Evolutionary conservation across 2,329 filamentous ascomycete genomes (phyloP).

Genomic region (Penicillium sp.): DNA sequence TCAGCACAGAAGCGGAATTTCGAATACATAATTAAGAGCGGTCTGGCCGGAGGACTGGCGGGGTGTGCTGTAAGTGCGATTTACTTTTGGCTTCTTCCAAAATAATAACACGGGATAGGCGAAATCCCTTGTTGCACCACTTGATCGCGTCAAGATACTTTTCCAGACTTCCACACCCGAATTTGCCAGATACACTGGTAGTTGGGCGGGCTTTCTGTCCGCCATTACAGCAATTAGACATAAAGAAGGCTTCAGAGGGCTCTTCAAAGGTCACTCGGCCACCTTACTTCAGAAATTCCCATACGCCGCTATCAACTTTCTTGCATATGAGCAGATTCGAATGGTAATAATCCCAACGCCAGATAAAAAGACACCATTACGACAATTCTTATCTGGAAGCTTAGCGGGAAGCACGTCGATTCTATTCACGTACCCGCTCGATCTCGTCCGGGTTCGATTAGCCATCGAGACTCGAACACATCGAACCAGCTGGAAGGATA

Average conservation of each 20-base stretch:
- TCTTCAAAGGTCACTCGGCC: background rate
- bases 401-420: background rate
- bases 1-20: background rate
- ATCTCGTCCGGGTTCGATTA: background rate
- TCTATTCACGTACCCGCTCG: background rate
- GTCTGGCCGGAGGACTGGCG: background rate
- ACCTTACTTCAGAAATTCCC: background rate
- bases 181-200: background rate
- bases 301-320: background rate
- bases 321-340: background rate
- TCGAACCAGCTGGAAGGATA: background rate
- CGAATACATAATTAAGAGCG: background rate
- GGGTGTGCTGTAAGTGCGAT: background rate
- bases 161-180: conserved; percentile 3
- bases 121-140: conserved; percentile 4
- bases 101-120: background rate
- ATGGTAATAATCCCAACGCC: background rate
- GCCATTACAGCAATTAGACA: background rate
- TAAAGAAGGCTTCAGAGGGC: background rate
- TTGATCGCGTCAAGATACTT: conserved; percentile 5
- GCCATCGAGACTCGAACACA: background rate
- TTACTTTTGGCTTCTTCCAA: background rate
- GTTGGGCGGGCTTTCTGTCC: background rate
- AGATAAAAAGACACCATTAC: background rate
- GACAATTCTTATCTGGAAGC: background rate